These are phyloP conservation scores for Erythrophleum fordii DNA, from an alignment of 306 rosid species.

Conservation along the genomic window DNA sequence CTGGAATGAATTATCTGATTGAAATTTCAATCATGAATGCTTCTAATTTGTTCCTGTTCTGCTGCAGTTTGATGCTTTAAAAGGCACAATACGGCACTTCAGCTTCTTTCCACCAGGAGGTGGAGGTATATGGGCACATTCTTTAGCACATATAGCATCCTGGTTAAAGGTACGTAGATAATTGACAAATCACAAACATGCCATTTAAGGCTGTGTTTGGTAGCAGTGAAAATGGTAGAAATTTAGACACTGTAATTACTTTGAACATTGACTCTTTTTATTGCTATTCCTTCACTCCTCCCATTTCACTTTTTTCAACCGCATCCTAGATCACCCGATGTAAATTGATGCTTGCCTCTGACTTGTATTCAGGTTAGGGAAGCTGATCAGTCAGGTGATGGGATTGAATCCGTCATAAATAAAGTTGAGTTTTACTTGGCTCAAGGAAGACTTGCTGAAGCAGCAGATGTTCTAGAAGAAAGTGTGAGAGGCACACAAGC, in stretches of 20 bases:
- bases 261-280: not conserved
- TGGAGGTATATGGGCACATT: slow-evolving; percentile 82
- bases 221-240: slow-evolving; percentile 13
- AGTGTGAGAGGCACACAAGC: slow-evolving; percentile 82
- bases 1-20: slow-evolving; percentile 23
- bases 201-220: slow-evolving; percentile 27
- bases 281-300: slow-evolving; percentile 24
- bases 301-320: slow-evolving; percentile 12
- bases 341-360: slow-evolving; percentile 36
- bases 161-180: slow-evolving; percentile 75
- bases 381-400: slow-evolving; percentile 76
- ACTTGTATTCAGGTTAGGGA: slow-evolving; percentile 66
- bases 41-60: slow-evolving; percentile 44
- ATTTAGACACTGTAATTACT: not conserved
- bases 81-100: slow-evolving; percentile 72
- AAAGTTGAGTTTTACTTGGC: slow-evolving; percentile 81
- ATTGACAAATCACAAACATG: slow-evolving; percentile 18
- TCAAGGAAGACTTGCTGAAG: slow-evolving; percentile 86
- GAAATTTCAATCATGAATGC: slow-evolving; percentile 12
- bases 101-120: slow-evolving; percentile 84
- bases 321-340: slow-evolving; percentile 5
- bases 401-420: slow-evolving; percentile 84
- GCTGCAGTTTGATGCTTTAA: slow-evolving; percentile 81
- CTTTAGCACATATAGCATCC: slow-evolving; percentile 79
- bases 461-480: slow-evolving; percentile 88